A percentile compares a stretch with the other conserved stretches of the same genome.
Conservation (phyloP, 2,329 filamentous ascomycete species). For the Pyrenophora teres region DNA sequence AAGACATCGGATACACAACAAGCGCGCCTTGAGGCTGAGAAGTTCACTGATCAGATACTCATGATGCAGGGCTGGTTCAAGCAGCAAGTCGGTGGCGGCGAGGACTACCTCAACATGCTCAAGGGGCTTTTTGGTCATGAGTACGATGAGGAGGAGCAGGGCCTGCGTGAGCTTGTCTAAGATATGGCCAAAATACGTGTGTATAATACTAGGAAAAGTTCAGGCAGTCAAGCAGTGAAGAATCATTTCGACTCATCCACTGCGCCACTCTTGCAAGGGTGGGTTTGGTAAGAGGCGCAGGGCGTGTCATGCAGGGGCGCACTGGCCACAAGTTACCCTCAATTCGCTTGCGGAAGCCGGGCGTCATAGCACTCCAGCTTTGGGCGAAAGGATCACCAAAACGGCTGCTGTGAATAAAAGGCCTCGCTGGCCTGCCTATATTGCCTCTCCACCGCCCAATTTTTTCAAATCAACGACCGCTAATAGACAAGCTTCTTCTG, state of each 20-base stretch:
- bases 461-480: neutral
- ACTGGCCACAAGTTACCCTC: slow-evolving; percentile 15
- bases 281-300: slow-evolving; percentile 8
- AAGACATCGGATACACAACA: slow-evolving; percentile 42
- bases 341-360: slow-evolving; percentile 33
- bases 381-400: slow-evolving; percentile 20
- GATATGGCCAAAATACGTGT: no score
- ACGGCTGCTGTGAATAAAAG: slow-evolving; percentile 23
- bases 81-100: slow-evolving; percentile 44
- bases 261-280: slow-evolving; percentile 12
- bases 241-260: slow-evolving; percentile 36
- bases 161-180: slow-evolving; percentile 48
- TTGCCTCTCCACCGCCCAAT: neutral
- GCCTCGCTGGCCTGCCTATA: slow-evolving; percentile 20
- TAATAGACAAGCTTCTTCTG: no score
- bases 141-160: slow-evolving; percentile 59
- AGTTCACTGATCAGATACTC: slow-evolving; percentile 52
- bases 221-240: no score
- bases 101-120: slow-evolving; percentile 52
- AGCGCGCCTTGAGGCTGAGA: slow-evolving; percentile 41
- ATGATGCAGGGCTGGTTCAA: slow-evolving; percentile 54
- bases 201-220: no score
- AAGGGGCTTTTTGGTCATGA: slow-evolving; percentile 58
- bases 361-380: slow-evolving; percentile 30
- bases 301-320: slow-evolving; percentile 10